phyloP scores from a whole-genome alignment of 2,329 filamentous ascomycete genomes.

The Penicillium frequentans region DNA sequence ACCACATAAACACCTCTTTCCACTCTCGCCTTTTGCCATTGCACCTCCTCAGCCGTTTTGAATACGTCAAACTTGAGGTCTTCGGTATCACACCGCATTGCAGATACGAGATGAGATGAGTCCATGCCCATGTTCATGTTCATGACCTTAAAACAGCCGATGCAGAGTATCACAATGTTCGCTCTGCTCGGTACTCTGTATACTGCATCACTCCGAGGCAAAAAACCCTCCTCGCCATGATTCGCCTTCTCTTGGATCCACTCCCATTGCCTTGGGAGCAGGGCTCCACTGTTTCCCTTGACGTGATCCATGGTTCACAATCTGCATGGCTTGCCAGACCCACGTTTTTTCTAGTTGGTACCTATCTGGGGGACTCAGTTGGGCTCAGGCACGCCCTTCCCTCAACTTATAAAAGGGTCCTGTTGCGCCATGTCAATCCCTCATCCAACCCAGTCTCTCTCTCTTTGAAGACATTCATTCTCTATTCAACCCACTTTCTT shows the following conservation, averaged over 20 bases:
- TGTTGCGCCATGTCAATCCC: conserved; percentile 3
- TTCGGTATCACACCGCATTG: neutral
- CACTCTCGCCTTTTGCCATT: neutral
- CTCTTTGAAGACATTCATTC: conserved; percentile 4
- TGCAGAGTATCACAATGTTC: neutral
- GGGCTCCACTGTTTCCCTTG: conserved; percentile 12
- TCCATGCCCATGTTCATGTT: no score
- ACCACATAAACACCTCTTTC: no score
- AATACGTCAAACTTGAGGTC: neutral
- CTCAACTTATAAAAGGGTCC: conserved; percentile 24
- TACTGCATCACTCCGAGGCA: neutral
- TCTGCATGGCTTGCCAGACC: conserved; percentile 11
- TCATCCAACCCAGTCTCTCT: neutral
- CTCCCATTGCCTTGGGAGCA: conserved; percentile 16
- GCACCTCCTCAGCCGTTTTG: no score
- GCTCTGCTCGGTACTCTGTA: neutral
- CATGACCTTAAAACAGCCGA: no score
- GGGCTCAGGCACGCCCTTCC: neutral
- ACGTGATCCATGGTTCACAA: conserved; percentile 18
- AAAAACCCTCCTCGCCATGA: conserved; percentile 2
- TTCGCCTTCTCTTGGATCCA: conserved; percentile 9
- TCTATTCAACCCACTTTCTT: conserved; percentile 9
- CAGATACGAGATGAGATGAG: neutral
- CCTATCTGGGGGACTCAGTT: conserved; percentile 14
- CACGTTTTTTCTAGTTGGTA: conserved; percentile 17